These are phyloP conservation scores for Tricladium varicosporioides DNA, from an alignment of 2,329 filamentous ascomycete species.

Conservation along the genomic window DNA sequence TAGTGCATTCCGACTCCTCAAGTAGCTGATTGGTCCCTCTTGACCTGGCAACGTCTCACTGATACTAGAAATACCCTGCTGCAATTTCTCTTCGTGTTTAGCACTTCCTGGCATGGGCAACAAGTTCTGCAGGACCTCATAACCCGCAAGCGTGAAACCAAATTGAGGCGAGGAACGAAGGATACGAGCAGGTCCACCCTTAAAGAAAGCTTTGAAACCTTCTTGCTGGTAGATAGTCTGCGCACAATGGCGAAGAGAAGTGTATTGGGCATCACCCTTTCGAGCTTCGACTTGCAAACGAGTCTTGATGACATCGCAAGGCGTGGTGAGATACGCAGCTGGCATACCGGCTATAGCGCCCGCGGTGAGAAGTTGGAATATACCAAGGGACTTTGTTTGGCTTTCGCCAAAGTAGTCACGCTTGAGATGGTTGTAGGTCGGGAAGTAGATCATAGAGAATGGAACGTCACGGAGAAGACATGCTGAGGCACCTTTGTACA, in stretches of 20 bases:
- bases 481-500: slow-evolving; percentile 95
- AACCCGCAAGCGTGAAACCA: slow-evolving; percentile 93
- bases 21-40: slow-evolving; percentile 48
- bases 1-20: slow-evolving; percentile 81
- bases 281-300: slow-evolving; percentile 95
- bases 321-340: slow-evolving; percentile 91
- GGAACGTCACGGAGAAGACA: slow-evolving; percentile 95
- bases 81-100: slow-evolving; percentile 44
- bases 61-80: slow-evolving; percentile 61
- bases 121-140: slow-evolving; percentile 82
- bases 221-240: slow-evolving; percentile 83
- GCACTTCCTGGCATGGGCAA: slow-evolving; percentile 74
- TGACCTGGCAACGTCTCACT: slow-evolving; percentile 39
- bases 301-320: slow-evolving; percentile 99
- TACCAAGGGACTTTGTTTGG: slow-evolving; percentile 79
- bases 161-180: slow-evolving; percentile 95
- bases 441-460: slow-evolving; percentile 99
- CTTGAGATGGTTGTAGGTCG: slow-evolving; percentile 93
- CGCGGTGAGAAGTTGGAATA: slow-evolving; percentile 87
- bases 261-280: slow-evolving; percentile 90
- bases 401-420: slow-evolving; percentile 91
- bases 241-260: slow-evolving; percentile 81
- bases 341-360: slow-evolving; percentile 94
- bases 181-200: slow-evolving; percentile 93
- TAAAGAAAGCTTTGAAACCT: slow-evolving; percentile 96